Evolutionary conservation across 2,329 filamentous ascomycete species (phyloP), one percentile per base, ranked within the genome.

Genomic region (Grosmannia clavigera): DNA sequence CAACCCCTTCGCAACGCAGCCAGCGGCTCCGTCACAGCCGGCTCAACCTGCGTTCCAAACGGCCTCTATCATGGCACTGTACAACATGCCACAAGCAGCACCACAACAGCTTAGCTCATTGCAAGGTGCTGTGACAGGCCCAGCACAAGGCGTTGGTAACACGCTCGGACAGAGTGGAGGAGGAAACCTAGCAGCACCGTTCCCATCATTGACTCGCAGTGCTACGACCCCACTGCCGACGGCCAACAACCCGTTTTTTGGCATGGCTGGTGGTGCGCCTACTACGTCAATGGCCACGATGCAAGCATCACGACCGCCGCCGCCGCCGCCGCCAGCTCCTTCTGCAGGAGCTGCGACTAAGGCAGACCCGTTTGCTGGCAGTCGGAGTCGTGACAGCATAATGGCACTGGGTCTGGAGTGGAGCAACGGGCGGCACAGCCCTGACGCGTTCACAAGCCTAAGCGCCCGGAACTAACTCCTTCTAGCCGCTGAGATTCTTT

Each of bases 381-480:
- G 67, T 72, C 82, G 73, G 70, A 91, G 86, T 67, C 80, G 87
- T 56, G 88, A 91, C 68, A 91, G 87, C 70, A 82, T 89, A 70
- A 82, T 84, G 65, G 81, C 87, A 50, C 77, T 83, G 70, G 82
- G 82, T 60, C 80, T 84, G 76, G 78, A 81, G 54, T 84, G 81
- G 81, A 78, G 77, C 66, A 86, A 85, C 66, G 88, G 88, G 11
- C 76, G 88, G 51, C 87, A 91, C 68, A 90, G 87, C 66, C 88
- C 88, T 3, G 88, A 92, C 71, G 88, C 88, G 16, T 92, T 91
- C 77, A 83, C 87, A 2, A 88, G 85, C 57, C 74, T 92, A 64
- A 90, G 86, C 67, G 83, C 86, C 58, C 75, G 80, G 65, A 78
- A 81, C 67, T 73, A 70, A 68, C 54, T 40, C 46, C 19, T 55